Base-by-base conservation (phyloP, 306 rosid genomes). In the Morella rubra region DNA sequence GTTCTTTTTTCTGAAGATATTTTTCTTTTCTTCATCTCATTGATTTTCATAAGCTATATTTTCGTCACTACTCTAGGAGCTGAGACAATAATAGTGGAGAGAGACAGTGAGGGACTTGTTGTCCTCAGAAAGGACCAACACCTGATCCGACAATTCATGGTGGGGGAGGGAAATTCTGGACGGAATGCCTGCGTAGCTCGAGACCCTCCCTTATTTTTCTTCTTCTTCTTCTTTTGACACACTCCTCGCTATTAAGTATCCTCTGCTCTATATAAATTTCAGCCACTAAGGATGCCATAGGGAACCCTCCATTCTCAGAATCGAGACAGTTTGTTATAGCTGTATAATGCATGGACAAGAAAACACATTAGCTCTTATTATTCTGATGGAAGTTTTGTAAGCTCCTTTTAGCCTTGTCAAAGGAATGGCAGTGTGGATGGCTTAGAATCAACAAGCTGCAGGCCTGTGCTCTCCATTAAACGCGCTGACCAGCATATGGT, bases 121-220 rank as follows among this genome's bases (percentile, higher is more conserved):
- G 76, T 86, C 71, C 55, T 72, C 61, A 80, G 53, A 71, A 77
- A 67, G 85, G 86, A 78, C 24, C 74, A 81, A 85, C 72, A 81
- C 55, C 66, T 76, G 82, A 77, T 75, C 91, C 89, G 98, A 93
- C 98, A 93, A 79, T 74, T 24, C 50, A 19, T 90, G 88, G 96
- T 93, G 96, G 98, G 81, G 53, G 10, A 61, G 56, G 81, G 81
- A 74, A 86, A 82, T 77, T 86, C 76, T 81, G 88, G 85, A 88
- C 85, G 82, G 76, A 74, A 79, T 90, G 90, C 82, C 81, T 93
- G 69, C 76, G 79, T 86, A 83, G 91, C 91, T 93, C 88, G 79
- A 89, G 88, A 83, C 79, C 79, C 78, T 51, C 77, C 55, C 80
- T 82, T 82, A 84, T 85, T 52, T 53, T 6, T 52, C 16, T 53